Base-by-base conservation (phyloP, 176 grass and related monocot species). In the sorghum (Sorghum bicolor) region DNA sequence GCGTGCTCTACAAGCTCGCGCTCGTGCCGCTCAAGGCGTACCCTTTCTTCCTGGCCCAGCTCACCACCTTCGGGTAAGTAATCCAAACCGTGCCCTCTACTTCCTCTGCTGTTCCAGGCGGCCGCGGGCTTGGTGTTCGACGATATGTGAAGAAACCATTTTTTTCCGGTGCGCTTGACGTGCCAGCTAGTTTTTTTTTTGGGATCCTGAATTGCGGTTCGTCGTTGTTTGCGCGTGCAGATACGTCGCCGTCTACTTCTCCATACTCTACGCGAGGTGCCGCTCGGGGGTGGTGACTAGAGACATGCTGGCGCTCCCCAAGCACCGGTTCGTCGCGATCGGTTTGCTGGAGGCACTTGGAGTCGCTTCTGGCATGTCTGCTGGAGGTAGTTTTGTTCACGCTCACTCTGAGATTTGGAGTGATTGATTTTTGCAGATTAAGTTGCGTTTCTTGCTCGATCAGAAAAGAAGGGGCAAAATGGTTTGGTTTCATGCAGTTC, bases 1-100 rank as follows among this genome's bases (percentile, higher is more conserved):
- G 95, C 55, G 92, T 98, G 45, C 87, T 98, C 34, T 98, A 95
- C 79, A 98, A 98, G 82, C 92, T 98, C 41, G 92, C 92, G 17
- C 90, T 98, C 31, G 90, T 98, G 15, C 92, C 95, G 1, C 90
- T 98, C 86, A 91, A 94, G 84, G 75, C 82, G 13, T 98, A 91
- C 63, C 95, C 95, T 5, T 98, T 98, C 86, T 95, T 98, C 80
- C 89, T 95, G 34, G 92, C 95, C 4, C 92, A 98, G 92, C 70
- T 91, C 78, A 95, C 92, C 68, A 98, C 95, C 36, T 95, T 98
- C 72, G 92, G 92, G 95, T 98, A 87, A 83, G 37, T 31, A 45
- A 70, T 3, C 57, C 34, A 17, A n/a, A 6, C 52, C 15, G 6
- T 52, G 64, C 13, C 11, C 10, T 5, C 5, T 25, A 19, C 77